Evolutionary conservation across 1,139 yeast genomes (phyloP).

Genomic region (Nakaseomyces delphensis): DNA sequence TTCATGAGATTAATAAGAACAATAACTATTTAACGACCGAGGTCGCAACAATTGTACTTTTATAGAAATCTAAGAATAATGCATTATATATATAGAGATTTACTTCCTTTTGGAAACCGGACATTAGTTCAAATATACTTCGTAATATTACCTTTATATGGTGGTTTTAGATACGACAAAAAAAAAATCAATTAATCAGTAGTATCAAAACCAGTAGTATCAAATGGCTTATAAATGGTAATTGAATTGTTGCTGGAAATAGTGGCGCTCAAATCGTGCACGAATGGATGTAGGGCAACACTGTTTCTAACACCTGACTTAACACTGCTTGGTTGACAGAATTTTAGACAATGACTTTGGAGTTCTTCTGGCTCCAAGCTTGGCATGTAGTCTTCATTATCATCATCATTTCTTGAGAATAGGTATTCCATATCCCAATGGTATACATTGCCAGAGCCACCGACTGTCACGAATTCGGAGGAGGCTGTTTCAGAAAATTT

Average conservation of each 20-base stretch:
- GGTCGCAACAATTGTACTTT: background rate
- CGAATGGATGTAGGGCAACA: slow-evolving; percentile 23
- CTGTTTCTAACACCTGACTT: slow-evolving; percentile 16
- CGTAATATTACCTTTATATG: background rate
- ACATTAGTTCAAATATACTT: background rate
- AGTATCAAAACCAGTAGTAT: background rate
- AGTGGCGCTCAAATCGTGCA: slow-evolving; percentile 23
- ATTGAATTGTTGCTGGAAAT: slow-evolving; percentile 24
- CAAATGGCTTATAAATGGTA: slow-evolving; percentile 25
- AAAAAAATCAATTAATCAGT: background rate
- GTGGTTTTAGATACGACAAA: no score
- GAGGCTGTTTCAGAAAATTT: slow-evolving; percentile 26
- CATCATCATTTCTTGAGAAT: slow-evolving; percentile 23
- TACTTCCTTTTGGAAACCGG: background rate
- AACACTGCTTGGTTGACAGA: slow-evolving; percentile 29
- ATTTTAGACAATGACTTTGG: slow-evolving; percentile 27
- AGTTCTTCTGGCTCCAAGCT: slow-evolving; percentile 18
- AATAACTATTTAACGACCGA: background rate
- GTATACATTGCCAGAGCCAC: slow-evolving; percentile 29
- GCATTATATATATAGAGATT: background rate
- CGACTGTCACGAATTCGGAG: slow-evolving; percentile 27
- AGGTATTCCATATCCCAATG: slow-evolving; percentile 30
- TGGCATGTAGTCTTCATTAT: slow-evolving; percentile 18
- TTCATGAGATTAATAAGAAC: slow-evolving; percentile 1
- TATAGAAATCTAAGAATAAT: background rate